phyloP scores from a whole-genome alignment of 176 grass and related monocot genomes.

The Cenchrus purpureus region DNA sequence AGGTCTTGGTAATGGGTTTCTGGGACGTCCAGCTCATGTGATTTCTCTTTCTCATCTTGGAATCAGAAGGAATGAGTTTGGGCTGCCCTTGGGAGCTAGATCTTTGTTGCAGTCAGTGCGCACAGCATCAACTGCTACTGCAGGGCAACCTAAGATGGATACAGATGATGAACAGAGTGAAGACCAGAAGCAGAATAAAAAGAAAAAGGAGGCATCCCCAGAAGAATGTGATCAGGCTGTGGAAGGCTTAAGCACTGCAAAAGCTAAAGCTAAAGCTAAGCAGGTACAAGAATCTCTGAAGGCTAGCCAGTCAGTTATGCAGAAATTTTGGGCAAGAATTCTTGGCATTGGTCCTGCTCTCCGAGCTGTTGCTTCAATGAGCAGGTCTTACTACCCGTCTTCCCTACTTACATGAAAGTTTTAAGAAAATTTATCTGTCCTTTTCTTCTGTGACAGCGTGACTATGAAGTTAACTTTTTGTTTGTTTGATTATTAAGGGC shows the following conservation, averaged over 20 bases:
- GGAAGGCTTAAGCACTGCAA: constrained; percentile 89
- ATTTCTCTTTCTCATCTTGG: constrained; percentile 39
- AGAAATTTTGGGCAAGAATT: constrained; percentile 79
- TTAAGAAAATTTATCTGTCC: constrained; percentile 18
- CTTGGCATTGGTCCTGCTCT: constrained; percentile 86
- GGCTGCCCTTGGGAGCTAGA: constrained; percentile 64
- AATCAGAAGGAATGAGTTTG: constrained; percentile 53
- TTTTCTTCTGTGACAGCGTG: constrained; percentile 4
- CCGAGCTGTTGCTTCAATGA: constrained; percentile 90
- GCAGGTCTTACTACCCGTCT: constrained; percentile 61
- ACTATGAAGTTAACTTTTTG: constrained; percentile 5
- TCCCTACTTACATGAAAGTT: constrained; percentile 23
- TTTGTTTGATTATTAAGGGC: constrained; percentile 46
- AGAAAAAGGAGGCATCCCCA: constrained; percentile 89
- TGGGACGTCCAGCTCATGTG: constrained; percentile 22
- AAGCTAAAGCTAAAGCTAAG: constrained; percentile 91
- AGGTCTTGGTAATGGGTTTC: constrained; percentile 50
- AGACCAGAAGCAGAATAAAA: constrained; percentile 65
- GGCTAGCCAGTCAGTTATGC: constrained; percentile 53
- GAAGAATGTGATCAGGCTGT: constrained; percentile 99
- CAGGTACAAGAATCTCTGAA: constrained; percentile 81
- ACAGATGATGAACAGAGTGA: constrained; percentile 63
- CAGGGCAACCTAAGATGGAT: constrained; percentile 57
- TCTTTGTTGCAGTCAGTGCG: constrained; percentile 63
- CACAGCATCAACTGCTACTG: constrained; percentile 61